Evolutionary conservation across 2,329 filamentous ascomycete species (phyloP).

Genomic region (Penicillium sumatraense): DNA sequence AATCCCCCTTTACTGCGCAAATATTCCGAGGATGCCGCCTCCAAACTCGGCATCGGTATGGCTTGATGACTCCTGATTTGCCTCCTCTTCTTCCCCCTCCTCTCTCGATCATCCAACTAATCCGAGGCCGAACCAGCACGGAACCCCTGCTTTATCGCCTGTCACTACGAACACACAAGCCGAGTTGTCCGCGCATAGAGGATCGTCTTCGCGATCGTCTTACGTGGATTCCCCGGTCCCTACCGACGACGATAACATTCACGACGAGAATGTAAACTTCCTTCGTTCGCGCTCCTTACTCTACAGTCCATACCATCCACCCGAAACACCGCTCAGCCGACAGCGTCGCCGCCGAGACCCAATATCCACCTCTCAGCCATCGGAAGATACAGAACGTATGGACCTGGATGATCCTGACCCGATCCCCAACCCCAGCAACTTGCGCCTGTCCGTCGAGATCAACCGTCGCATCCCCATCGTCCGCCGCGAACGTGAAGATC

Average conservation of each 20-base stretch:
- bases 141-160: conserved; percentile 29
- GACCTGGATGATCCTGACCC: conserved; percentile 42
- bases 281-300: conserved; percentile 48
- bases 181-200: conserved; percentile 54
- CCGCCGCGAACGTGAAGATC: conserved; percentile 45
- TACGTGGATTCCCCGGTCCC: conserved; percentile 36
- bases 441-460: conserved; percentile 41
- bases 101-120: conserved; percentile 1
- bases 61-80: conserved; percentile 30
- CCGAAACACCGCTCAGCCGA: conserved; percentile 32
- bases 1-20: not conserved
- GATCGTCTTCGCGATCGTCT: conserved; percentile 29
- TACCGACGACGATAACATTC: conserved; percentile 48
- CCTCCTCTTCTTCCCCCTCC: not conserved
- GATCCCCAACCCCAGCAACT: conserved; percentile 30
- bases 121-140: conserved; percentile 20
- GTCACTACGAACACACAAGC: conserved; percentile 46
- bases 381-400: conserved; percentile 40
- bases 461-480: conserved; percentile 48
- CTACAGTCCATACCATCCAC: conserved; percentile 28
- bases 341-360: conserved; percentile 38
- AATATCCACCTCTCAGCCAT: conserved; percentile 21
- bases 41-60: conserved; percentile 50
- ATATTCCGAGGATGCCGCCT: conserved; percentile 42
- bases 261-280: conserved; percentile 57